Base-by-base conservation (phyloP, 768 basidiomycete species). In the Lactarius hengduanensis region DNA sequence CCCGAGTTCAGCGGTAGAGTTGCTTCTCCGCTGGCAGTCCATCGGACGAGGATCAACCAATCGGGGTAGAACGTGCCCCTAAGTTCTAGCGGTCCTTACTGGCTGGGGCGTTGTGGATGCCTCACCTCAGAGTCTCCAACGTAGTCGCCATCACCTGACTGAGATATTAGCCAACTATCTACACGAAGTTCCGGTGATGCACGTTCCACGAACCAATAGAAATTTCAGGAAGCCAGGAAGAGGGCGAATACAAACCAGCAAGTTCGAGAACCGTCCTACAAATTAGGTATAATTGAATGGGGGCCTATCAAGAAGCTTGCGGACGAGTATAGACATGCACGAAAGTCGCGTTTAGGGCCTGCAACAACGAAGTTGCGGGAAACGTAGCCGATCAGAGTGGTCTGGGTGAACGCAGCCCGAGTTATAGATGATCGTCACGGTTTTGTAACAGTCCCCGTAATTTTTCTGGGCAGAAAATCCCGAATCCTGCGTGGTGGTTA, bases 11-110 rank as follows among this genome's bases (percentile, higher is more conserved):
- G 54, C 66, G 66, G 66, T 63, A 20, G 28, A 28, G 38, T 47
- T 43, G 59, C 66, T 40, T 60, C 30, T 36, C 66, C 65, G 61
- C 53, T 62, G 57, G 38, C 61, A 38, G 53, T 55, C 62, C 41
- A 67, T 20, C 34, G 58, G 58, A 56, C 66, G 66, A 59, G 63
- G 66, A 67, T 63, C 62, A 38, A 47, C 54, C 36, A 56, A 60
- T 55, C 62, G 45, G 41, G 66, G 57, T 47, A 59, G 22, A 47
- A 63, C 40, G 50, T 59, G 30, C 57, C 66, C 58, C 66, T 45
- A 56, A 36, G 62, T 38, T 26, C 53, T n/a, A 56, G 62, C 53
- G 34, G 28, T 20, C 22, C 50, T 30, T n/a, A n/a, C 36, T 63
- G 32, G 28, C 20, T 28, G 20, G 45, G 11, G 50, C 15, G 53